These are phyloP conservation scores for Boletus huronensis DNA, from an alignment of 768 basidiomycete species.

Conservation along the genomic window DNA sequence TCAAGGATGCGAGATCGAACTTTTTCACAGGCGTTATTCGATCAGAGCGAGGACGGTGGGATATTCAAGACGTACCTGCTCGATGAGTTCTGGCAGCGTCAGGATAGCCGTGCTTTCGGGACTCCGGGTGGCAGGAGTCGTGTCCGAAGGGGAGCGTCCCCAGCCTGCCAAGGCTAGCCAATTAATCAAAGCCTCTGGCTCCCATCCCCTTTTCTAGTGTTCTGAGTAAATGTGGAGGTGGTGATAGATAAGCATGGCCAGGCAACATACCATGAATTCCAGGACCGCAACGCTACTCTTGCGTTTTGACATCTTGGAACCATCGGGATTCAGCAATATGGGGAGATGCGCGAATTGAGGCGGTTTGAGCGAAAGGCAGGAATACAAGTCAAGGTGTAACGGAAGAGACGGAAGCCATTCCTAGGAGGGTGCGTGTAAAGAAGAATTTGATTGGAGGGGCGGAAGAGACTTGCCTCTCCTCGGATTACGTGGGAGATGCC, in stretches of 20 bases:
- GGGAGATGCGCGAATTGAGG: constrained; percentile 93
- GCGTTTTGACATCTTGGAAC: constrained; percentile 92
- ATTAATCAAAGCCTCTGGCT: constrained; percentile 84
- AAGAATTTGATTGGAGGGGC: neutral
- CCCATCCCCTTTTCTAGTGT: constrained; percentile 77
- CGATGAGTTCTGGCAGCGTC: constrained; percentile 61
- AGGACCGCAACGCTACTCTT: constrained; percentile 84
- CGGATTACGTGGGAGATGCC: constrained; percentile 92
- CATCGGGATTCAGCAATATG: constrained; percentile 83
- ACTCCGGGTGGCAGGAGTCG: constrained; percentile 33
- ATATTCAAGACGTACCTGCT: constrained; percentile 42
- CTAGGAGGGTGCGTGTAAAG: constrained; percentile 35
- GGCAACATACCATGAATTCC: constrained; percentile 70
- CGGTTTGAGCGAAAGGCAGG: constrained; percentile 61
- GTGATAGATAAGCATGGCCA: neutral
- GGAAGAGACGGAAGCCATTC: constrained; percentile 97
- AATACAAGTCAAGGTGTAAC: constrained; percentile 86
- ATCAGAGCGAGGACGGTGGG: neutral
- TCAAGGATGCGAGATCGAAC: constrained; percentile 77
- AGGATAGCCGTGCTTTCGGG: constrained; percentile 67
- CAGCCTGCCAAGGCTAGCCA: constrained; percentile 96
- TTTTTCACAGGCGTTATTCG: constrained; percentile 21
- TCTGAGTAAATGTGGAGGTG: neutral
- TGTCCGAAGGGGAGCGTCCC: constrained; percentile 44
- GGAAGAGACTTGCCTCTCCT: constrained; percentile 63